Evolutionary conservation across 192 early-diverging fungal genomes (phyloP), one percentile per base, ranked within the genome.

Genomic region (Phycomyces blakesleeanus): DNA sequence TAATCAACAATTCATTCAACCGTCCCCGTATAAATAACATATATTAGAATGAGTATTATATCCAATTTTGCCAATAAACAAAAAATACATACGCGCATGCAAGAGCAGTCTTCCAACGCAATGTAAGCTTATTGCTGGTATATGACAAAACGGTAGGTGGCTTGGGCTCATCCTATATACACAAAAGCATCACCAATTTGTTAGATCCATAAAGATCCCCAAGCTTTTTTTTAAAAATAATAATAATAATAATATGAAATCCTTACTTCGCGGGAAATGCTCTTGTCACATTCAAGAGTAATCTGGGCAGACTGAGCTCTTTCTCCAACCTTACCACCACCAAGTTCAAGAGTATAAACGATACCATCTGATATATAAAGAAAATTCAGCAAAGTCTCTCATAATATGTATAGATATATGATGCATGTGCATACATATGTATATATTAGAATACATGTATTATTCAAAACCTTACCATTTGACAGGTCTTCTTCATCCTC

Each of bases 201-300:
- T 38, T n/a, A 58, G 38, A 58, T 41, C 20, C 20, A 20, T 49
- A 49, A n/a, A n/a, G n/a, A n/a, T n/a, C n/a, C n/a, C n/a, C n/a
- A n/a, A n/a, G n/a, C n/a, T n/a, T n/a, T n/a, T n/a, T n/a, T n/a
- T n/a, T n/a, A n/a, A n/a, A n/a, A n/a, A n/a, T n/a, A n/a, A n/a
- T n/a, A n/a, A n/a, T n/a, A n/a, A 49, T 34, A 20, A 49, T 49
- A 15, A 49, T 49, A 20, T 49, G n/a, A 14, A 29, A 27, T 24
- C 1, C 59, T 61, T 72, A 72, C 70, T 2, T 60, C 52, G 29
- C 64, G 64, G n/a, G 54, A 41, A 18, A 59, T 38, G 18, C 59
- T 55, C 3, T 52, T 47, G 61, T 72, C 70, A 62, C 70, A 72
- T 51, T 72, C 70, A 12, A 72, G 50, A 4, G 59, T 60, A 27